These are phyloP conservation scores for Cladobotryum protrusum DNA, from an alignment of 2,329 filamentous ascomycete species.

Conservation along the genomic window DNA sequence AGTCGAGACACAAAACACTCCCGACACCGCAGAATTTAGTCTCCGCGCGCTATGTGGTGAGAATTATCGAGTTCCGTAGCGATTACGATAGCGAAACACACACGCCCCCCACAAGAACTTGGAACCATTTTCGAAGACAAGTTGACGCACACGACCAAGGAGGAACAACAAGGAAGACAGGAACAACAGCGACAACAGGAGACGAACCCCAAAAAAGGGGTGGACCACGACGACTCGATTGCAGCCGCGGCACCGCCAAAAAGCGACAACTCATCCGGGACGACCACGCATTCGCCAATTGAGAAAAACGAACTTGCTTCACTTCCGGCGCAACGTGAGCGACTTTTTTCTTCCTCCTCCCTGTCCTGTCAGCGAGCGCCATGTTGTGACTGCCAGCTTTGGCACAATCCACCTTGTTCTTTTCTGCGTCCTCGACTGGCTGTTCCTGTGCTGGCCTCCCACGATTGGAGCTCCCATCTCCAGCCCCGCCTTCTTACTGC, in stretches of 20 bases:
- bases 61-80: too few relatives aligned
- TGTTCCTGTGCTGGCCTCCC: neutral
- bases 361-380: slow-evolving; percentile 2
- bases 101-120: too few relatives aligned
- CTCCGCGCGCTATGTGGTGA: too few relatives aligned
- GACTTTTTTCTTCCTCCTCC: neutral
- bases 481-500: slow-evolving; percentile 10
- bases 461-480: slow-evolving; percentile 8
- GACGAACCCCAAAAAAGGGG: neutral
- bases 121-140: too few relatives aligned
- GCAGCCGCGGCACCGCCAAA: neutral
- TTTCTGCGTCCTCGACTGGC: slow-evolving; percentile 4
- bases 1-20: neutral
- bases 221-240: neutral
- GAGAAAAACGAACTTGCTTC: neutral
- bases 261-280: neutral
- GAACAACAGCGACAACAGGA: neutral
- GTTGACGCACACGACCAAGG: too few relatives aligned
- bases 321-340: slow-evolving; percentile 6
- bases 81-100: too few relatives aligned
- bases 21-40: neutral
- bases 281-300: neutral
- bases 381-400: slow-evolving; percentile 11
- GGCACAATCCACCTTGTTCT: slow-evolving; percentile 2
- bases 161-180: neutral